These are phyloP conservation scores for Entamoeba moshkovskii DNA, from an alignment of 208 protist species.

Conservation along the genomic window DNA sequence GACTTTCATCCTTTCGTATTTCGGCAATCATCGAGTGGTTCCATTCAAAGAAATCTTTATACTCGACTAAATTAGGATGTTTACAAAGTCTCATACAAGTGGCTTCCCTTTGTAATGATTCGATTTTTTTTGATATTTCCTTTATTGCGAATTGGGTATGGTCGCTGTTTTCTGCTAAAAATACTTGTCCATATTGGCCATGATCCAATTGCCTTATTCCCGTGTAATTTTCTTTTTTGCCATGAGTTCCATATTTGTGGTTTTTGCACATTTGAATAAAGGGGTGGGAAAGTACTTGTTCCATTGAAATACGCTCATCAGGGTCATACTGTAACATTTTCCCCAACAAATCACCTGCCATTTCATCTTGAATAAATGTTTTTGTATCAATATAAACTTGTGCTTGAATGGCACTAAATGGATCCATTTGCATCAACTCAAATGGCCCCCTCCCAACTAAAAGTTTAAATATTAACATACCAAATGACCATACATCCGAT, in stretches of 20 bases:
- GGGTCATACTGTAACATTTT: conserved; percentile 40
- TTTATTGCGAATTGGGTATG: neutral
- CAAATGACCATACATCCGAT: neutral
- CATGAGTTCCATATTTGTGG: neutral
- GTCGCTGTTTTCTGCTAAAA: neutral
- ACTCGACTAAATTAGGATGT: neutral
- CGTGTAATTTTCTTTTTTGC: neutral
- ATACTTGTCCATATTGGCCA: neutral
- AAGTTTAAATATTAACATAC: neutral
- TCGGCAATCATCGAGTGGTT: neutral
- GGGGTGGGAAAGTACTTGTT: conserved; percentile 52
- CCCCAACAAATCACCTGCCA: conserved; percentile 38
- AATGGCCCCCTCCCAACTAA: neutral
- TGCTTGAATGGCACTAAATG: neutral
- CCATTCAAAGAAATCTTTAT: neutral
- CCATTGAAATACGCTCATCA: conserved; percentile 34
- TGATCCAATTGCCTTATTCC: neutral
- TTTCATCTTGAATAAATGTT: neutral
- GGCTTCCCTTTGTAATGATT: neutral
- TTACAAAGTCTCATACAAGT: neutral
- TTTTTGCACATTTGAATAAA: conserved; percentile 36
- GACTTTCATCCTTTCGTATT: neutral
- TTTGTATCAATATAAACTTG: neutral
- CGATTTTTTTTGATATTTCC: neutral
- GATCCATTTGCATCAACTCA: neutral